phyloP scores from a whole-genome alignment of 1,284 basidiomycete species.

The Puccinia triticina region DNA sequence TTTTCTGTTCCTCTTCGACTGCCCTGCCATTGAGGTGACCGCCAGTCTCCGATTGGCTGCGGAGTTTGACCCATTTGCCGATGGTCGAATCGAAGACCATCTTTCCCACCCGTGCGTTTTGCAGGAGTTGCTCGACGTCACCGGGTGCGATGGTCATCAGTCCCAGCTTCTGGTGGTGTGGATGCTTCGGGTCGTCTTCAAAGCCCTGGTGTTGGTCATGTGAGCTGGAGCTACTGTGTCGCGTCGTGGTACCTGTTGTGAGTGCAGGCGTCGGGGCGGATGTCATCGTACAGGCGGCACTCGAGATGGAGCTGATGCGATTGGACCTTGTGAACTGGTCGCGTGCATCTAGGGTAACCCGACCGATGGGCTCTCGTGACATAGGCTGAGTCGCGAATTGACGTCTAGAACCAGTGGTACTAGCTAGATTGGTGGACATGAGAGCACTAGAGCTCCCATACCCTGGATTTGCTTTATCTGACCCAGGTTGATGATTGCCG shows the following conservation, averaged over 20 bases:
- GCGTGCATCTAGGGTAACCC: conserved; percentile 17
- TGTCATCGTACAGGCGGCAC: conserved; percentile 13
- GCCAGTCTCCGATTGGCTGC: conserved; percentile 35
- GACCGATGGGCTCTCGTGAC: conserved; percentile 19
- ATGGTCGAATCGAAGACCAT: conserved; percentile 51
- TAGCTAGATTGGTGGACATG: background rate
- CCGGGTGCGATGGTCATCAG: conserved; percentile 50
- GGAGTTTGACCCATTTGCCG: conserved; percentile 46
- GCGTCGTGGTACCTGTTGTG: conserved; percentile 32
- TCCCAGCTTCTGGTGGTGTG: conserved; percentile 36
- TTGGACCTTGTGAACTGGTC: conserved; percentile 15
- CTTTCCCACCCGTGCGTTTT: conserved; percentile 43
- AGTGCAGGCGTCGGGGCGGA: conserved; percentile 32
- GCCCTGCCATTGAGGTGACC: conserved; percentile 12
- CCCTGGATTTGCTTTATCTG: conserved; percentile 4
- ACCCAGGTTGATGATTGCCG: background rate
- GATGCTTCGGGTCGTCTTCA: conserved; percentile 12
- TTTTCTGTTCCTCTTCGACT: conserved; percentile 17
- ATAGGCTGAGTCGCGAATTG: conserved; percentile 43
- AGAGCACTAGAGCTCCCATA: conserved; percentile 23
- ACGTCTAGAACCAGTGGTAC: conserved; percentile 20
- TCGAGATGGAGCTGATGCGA: conserved; percentile 16
- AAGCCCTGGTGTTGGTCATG: background rate
- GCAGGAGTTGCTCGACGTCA: conserved; percentile 49
- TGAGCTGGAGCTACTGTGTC: conserved; percentile 25